Base-by-base conservation (phyloP, 345 rosid species). In the Ceriops decandra region DNA sequence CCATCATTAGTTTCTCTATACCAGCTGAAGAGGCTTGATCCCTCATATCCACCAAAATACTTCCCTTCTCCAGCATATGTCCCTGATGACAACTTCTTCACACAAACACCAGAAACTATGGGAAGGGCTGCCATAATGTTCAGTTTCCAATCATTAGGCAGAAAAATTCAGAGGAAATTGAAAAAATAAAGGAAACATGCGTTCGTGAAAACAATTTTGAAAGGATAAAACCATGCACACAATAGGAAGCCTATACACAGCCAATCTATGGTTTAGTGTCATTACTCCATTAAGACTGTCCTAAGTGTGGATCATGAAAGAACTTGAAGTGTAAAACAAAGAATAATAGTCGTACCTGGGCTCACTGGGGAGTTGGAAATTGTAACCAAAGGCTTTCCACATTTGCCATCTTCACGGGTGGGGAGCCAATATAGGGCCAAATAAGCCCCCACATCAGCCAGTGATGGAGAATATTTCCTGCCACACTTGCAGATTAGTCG, bases 1-100 rank as follows among this genome's bases (percentile, higher is more conserved):
- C 97, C 96, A 52, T 87, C 95, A 52, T 67, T 74, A 68, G 85
- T 74, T 81, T 89, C 95, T 87, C 97, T 88, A 68, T 91, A 89
- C 99, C 99, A 95, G 81, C 95, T 88, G 74, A 86, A 91, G 77
- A 88, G 79, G 80, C 99, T 95, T 69, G 76, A 76, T 57, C 97
- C 97, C 81, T 89, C 96, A 33, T 85, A 81, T 67, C 97, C 99
- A 76, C 99, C 97, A 84, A 86, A 95, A 74, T 91, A 95, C 75
- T 88, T 85, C 66, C 97, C 99, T 82, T 86, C 90, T 60, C 99
- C 99, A 75, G 83, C 77, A 84, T 89, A 95, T 35, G 80, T 71
- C 63, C 88, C 82, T 62, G 68, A 73, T 69, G 88, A 83, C 47
- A 88, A 72, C 79, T 89, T 82, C 83, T 87, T 82, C 67, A 85